phyloP scores from a whole-genome alignment of 352 stramenopile species.

The Peronospora destructor region DNA sequence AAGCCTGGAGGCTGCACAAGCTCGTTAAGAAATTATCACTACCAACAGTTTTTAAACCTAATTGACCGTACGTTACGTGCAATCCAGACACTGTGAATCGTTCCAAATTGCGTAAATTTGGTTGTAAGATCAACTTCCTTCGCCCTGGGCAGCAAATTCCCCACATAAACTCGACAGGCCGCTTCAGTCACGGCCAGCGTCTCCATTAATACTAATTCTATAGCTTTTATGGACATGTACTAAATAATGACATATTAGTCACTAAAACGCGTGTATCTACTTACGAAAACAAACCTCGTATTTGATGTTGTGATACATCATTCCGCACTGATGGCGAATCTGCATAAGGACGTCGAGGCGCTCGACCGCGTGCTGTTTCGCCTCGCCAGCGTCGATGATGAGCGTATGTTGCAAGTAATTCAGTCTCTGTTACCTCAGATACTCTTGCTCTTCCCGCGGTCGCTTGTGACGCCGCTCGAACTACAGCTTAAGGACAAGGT shows the following conservation, averaged over 20 bases:
- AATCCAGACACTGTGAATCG: constrained; percentile 69
- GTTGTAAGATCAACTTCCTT: constrained; percentile 60
- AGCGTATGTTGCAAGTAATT: constrained; percentile 54
- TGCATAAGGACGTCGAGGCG: constrained; percentile 53
- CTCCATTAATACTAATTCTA: not conserved
- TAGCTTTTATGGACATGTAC: not conserved
- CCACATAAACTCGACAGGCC: constrained; percentile 61
- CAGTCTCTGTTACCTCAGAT: constrained; percentile 63
- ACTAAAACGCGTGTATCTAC: not conserved
- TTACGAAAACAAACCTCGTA: no score
- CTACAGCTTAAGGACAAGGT: constrained; percentile 70
- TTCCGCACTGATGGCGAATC: constrained; percentile 13
- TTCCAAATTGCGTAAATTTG: constrained; percentile 55
- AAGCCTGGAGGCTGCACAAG: constrained; percentile 61
- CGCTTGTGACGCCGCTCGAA: constrained; percentile 29
- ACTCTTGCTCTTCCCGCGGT: constrained; percentile 48
- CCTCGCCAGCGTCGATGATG: constrained; percentile 59
- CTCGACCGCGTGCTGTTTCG: constrained; percentile 76
- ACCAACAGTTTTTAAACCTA: not conserved
- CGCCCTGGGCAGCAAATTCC: constrained; percentile 61
- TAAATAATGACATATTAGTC: not conserved
- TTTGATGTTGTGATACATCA: not conserved
- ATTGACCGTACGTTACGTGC: constrained; percentile 47
- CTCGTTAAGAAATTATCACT: constrained; percentile 13
- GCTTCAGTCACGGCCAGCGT: constrained; percentile 17